Evolutionary conservation across 75 land plant genomes (phyloP).

Genomic region (Sequoia sempervirens): DNA sequence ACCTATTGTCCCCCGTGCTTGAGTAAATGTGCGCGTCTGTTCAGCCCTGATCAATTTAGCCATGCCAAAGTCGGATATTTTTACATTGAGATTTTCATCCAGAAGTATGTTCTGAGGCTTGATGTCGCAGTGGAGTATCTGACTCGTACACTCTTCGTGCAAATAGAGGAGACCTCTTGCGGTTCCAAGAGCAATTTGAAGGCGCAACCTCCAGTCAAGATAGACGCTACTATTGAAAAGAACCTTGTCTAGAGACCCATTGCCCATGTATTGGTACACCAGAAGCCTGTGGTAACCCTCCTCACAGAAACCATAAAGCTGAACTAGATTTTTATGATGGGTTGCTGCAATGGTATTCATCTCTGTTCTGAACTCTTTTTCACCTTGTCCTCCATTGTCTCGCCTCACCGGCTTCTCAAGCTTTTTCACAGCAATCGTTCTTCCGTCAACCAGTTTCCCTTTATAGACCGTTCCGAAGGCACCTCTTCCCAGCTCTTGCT

Average conservation of each 20-base stretch:
- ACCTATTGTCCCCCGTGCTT: background rate
- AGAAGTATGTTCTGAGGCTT: background rate
- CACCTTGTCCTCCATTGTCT: conserved; percentile 18
- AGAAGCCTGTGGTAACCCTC: conserved; percentile 38
- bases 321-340: conserved; percentile 38
- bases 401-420: conserved; percentile 20
- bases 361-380: conserved; percentile 8
- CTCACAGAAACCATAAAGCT: conserved; percentile 29
- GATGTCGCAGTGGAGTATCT: background rate
- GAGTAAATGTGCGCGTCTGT: conserved; percentile 1
- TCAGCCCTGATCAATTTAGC: background rate
- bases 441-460: conserved; percentile 2
- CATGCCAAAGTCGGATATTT: conserved; percentile 4
- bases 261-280: conserved; percentile 48
- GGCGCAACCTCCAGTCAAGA: conserved; percentile 39
- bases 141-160: background rate
- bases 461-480: conserved; percentile 32
- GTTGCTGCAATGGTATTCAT: conserved; percentile 23
- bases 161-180: conserved; percentile 49
- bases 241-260: conserved; percentile 33
- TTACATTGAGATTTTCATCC: background rate
- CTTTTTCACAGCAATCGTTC: conserved; percentile 27
- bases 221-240: conserved; percentile 21
- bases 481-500: conserved; percentile 25
- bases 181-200: conserved; percentile 35